A percentile compares a stretch with the other conserved stretches of the same genome.
Evolutionary conservation across 192 early-diverging fungal species (phyloP).

Genomic region (Podila epicladia): DNA sequence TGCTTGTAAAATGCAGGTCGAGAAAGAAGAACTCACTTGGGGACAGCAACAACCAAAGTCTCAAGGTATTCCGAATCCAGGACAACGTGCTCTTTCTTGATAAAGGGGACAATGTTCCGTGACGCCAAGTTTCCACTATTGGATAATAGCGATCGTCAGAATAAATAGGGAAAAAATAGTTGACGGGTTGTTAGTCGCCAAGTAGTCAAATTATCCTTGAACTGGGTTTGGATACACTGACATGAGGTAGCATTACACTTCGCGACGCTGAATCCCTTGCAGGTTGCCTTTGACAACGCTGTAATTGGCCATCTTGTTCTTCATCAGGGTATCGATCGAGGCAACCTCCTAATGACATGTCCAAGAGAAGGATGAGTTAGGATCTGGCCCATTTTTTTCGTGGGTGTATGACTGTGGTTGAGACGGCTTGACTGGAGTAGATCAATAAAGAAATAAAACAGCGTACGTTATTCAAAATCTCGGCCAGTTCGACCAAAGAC

Average conservation of each 20-base stretch:
- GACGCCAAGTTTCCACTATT: constrained; percentile 91
- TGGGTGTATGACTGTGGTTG: no score
- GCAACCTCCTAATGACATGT: constrained; percentile 77
- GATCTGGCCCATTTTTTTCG: no score
- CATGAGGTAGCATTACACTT: constrained; percentile 64
- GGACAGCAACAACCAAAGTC: constrained; percentile 94
- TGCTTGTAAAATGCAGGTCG: background rate
- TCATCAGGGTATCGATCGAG: constrained; percentile 89
- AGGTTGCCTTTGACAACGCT: constrained; percentile 83
- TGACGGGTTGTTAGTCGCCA: background rate
- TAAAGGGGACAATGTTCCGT: constrained; percentile 83
- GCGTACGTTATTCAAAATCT: constrained; percentile 78
- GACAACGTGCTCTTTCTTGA: constrained; percentile 92
- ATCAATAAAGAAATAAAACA: background rate
- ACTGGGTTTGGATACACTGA: background rate
- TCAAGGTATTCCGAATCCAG: constrained; percentile 94
- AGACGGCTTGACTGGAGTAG: no score
- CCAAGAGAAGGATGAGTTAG: background rate
- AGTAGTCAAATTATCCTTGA: constrained; percentile 14
- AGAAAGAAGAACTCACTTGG: constrained; percentile 66
- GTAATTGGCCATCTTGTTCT: constrained; percentile 90
- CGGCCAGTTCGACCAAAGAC: constrained; percentile 84
- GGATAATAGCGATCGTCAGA: background rate
- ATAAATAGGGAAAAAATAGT: background rate
- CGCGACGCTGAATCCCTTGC: constrained; percentile 84